These are phyloP conservation scores for Artemisia annua DNA, from an alignment of 129 eudicot genomes.

Conservation along the genomic window DNA sequence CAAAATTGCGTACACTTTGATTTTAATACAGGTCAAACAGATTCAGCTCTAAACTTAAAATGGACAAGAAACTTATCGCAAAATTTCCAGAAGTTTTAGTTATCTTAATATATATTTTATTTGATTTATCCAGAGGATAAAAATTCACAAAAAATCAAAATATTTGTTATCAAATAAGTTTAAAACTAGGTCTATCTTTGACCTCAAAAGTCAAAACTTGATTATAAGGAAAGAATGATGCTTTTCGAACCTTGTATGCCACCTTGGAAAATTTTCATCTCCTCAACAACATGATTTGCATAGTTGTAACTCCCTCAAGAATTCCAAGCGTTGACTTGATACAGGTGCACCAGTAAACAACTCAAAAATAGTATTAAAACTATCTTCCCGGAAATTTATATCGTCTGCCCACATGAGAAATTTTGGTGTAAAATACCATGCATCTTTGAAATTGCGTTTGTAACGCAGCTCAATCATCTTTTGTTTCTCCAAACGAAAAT, in stretches of 20 bases:
- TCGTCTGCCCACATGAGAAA: background rate
- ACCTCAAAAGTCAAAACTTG: background rate
- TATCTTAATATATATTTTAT: background rate
- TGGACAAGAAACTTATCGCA: background rate
- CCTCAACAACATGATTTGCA: background rate
- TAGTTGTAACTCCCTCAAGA: background rate
- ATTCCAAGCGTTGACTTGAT: background rate
- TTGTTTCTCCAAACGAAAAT: background rate
- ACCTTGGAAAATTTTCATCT: constrained; percentile 6
- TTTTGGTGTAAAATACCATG: background rate
- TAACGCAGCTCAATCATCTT: background rate
- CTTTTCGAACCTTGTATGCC: background rate
- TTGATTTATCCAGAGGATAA: background rate
- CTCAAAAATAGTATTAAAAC: background rate
- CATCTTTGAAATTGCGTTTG: background rate
- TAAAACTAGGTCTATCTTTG: background rate
- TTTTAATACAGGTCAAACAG: background rate
- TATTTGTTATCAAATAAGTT: background rate
- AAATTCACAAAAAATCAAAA: background rate
- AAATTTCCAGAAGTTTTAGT: background rate
- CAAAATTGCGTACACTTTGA: background rate
- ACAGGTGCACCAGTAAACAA: background rate
- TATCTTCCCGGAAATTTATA: background rate
- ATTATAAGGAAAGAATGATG: background rate
- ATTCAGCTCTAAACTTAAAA: background rate